Conservation (phyloP, 2,329 filamentous ascomycete species). For the Cercospora brassicicola region DNA sequence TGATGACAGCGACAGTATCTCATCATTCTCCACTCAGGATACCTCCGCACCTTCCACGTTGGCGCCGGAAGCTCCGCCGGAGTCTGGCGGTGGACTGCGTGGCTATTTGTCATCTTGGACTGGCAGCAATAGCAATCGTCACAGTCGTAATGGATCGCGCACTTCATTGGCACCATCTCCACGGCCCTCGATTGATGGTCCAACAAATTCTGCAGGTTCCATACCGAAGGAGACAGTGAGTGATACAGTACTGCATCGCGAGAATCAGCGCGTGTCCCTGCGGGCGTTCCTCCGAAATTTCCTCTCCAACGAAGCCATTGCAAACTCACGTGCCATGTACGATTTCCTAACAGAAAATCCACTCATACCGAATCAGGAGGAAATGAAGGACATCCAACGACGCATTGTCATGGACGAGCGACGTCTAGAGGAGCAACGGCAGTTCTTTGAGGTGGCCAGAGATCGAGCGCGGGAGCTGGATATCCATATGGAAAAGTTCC, state of each 20-base stretch:
- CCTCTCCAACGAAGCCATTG: slow-evolving; percentile 79
- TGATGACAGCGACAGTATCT: slow-evolving; percentile 76
- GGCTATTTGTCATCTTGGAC: slow-evolving; percentile 45
- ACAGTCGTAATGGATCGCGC: slow-evolving; percentile 46
- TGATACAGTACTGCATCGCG: slow-evolving; percentile 66
- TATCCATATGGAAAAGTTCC: slow-evolving; percentile 90
- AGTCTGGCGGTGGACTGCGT: slow-evolving; percentile 43
- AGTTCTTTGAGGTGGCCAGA: slow-evolving; percentile 93
- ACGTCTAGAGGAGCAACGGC: slow-evolving; percentile 85
- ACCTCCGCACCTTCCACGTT: slow-evolving; percentile 35
- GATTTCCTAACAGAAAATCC: slow-evolving; percentile 78
- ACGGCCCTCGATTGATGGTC: slow-evolving; percentile 37
- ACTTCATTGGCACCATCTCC: slow-evolving; percentile 39
- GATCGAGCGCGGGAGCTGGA: slow-evolving; percentile 89
- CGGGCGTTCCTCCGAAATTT: slow-evolving; percentile 86
- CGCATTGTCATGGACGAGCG: slow-evolving; percentile 83
- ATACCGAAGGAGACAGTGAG: slow-evolving; percentile 20
- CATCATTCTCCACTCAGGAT: slow-evolving; percentile 71
- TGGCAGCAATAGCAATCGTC: slow-evolving; percentile 37
- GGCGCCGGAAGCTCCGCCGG: slow-evolving; percentile 20
- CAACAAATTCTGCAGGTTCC: slow-evolving; percentile 18
- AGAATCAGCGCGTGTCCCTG: slow-evolving; percentile 87
- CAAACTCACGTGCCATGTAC: slow-evolving; percentile 76
- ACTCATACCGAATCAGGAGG: slow-evolving; percentile 74
- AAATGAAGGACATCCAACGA: slow-evolving; percentile 74